Base-by-base conservation (phyloP, 441 rosid genomes). In the Pelargonium fulgidum region DNA sequence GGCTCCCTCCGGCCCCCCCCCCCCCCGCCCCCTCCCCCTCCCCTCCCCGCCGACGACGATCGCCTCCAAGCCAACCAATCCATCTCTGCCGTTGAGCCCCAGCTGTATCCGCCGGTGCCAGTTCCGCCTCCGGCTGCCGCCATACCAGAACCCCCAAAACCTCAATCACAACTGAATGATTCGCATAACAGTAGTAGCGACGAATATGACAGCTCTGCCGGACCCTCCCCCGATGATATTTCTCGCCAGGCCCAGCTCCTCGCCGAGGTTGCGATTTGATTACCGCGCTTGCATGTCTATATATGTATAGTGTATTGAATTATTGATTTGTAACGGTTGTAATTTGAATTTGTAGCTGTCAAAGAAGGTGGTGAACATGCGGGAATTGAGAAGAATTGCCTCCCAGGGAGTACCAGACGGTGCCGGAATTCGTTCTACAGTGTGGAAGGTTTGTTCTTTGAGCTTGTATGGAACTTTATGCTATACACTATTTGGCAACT, bases 351-450 rank as follows among this genome's bases (percentile, higher is more conserved):
- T 67, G 19, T 65, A 93, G 99, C 66, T 93, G 67, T 89, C 99
- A 39, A 88, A 82, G 87, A 93, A 93, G 76, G 89, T 88, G 76
- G 73, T 93, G 56, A 92, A 90, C 78, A 73, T 91, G 76, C 82
- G 86, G 73, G 97, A 91, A 70, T 41, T 93, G 72, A 87, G 96
- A 80, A 91, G 89, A 81, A 77, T 91, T 71, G 93, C 89, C 3
- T 87, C 83, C 29, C 97, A 85, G 66, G 95, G 97, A 44, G 76
- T 88, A 69, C 96, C 97, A 1, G 97, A 91, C 77, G 83, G 88
- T 75, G 87, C 85, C 3, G 97, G 96, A 39, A 81, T 90, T 74
- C 96, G 97, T 65, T 85, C 97, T 16, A 80, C 87, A 2, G 92
- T 86, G n/a, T 94, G 97, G 99, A 94, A 91, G 96, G 99, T 93